Base-by-base conservation (phyloP, 208 protist species). In the Phytomonas serpens region DNA sequence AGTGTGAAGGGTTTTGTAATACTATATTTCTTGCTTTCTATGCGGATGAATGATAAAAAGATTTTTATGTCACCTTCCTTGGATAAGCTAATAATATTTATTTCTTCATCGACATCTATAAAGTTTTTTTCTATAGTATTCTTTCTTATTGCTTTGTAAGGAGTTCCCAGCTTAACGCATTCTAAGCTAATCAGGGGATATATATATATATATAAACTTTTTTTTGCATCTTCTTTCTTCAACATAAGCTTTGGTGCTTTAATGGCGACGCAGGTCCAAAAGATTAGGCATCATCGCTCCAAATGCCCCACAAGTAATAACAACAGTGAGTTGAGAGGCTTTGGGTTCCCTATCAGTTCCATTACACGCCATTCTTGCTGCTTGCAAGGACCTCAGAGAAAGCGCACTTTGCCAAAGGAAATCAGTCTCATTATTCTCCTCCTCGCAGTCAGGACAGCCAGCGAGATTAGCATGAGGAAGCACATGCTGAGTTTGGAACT, bases 401-500 rank as follows among this genome's bases (percentile, higher is more conserved):
- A 84, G 65, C 72, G 69, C 42, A 69, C 79, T 61, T 51, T 83
- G 52, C 73, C 64, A 40, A 69, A 73, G 13, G 80, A 90, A 77
- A 83, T 93, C 36, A 72, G 82, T 34, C 32, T 86, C 64, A 66
- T 85, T 37, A 78, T 93, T 72, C 69, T 90, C 23, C 62, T 86
- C 37, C 77, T 93, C 72, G 78, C 79, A 37, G 77, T 79, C 33
- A 71, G 87, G 61, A 80, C 77, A 31, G 47, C 83, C n/a, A 74
- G 77, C n/a, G 80, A 79, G 62, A 47, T 83, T 31, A 74, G 69
- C 68, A 70, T 75, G 37, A 61, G 73, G 61, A 69, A 78, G 31
- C 71, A 80, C 62, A 71, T 76, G 63, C 77, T 90, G 63, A 90
- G 84, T 78, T 89, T 83, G n/a, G 87, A 93, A 71, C 62, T 85